phyloP scores from a whole-genome alignment of 495 filamentous ascomycete genomes.

The Penicillium pulvis region DNA sequence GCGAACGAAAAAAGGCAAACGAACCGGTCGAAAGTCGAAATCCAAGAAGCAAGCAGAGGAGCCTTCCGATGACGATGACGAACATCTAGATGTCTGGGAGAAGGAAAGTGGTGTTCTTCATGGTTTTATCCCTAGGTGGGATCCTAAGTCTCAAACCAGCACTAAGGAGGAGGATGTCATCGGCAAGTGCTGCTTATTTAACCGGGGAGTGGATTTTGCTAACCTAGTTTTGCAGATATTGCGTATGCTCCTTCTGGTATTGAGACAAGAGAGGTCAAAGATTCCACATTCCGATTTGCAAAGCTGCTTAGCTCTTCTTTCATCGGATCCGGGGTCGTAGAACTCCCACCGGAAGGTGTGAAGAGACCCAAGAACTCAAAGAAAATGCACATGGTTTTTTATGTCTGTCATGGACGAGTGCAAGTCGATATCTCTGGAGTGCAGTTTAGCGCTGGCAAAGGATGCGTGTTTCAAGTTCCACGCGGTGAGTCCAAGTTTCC shows the following conservation, averaged over 20 bases:
- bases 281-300: constrained; percentile 77
- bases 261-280: constrained; percentile 71
- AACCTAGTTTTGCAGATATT: constrained; percentile 51
- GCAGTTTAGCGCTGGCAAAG: constrained; percentile 79
- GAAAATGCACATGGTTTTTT: constrained; percentile 95
- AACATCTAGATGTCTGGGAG: constrained; percentile 62
- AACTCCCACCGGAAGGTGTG: constrained; percentile 74
- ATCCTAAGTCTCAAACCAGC: constrained; percentile 50
- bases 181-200: constrained; percentile 37
- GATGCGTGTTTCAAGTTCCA: constrained; percentile 90
- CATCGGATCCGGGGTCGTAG: constrained; percentile 86
- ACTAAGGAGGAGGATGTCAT: constrained; percentile 59
- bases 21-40: constrained; percentile 38
- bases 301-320: constrained; percentile 83
- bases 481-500: constrained; percentile 66
- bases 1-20: constrained; percentile 35
- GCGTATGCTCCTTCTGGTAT: constrained; percentile 78
- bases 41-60: constrained; percentile 38
- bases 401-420: constrained; percentile 78
- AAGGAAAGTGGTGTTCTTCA: constrained; percentile 56
- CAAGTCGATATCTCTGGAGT: constrained; percentile 71
- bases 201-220: not conserved
- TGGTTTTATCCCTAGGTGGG: constrained; percentile 61
- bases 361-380: constrained; percentile 89
- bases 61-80: constrained; percentile 51